Evolutionary conservation across 495 filamentous ascomycete genomes (phyloP).

Genomic region (Bathelium albidoporum): DNA sequence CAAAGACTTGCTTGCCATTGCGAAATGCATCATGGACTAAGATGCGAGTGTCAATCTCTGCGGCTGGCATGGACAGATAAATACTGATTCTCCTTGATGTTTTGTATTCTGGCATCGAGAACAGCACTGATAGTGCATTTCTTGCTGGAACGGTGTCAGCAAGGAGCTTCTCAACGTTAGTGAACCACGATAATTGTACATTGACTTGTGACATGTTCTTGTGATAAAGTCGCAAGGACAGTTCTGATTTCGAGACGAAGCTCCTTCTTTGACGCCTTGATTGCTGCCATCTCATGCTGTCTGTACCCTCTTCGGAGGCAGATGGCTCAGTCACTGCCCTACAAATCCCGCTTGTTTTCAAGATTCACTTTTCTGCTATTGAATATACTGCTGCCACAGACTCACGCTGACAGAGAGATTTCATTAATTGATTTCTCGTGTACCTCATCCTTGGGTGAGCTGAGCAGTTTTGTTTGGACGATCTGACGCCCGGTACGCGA

Average conservation of each 20-base stretch:
- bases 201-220: conserved; percentile 50
- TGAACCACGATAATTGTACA: conserved; percentile 40
- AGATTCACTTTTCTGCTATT: no score
- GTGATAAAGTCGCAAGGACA: conserved; percentile 45
- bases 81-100: conserved; percentile 66
- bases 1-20: conserved; percentile 73
- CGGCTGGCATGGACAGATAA: conserved; percentile 83
- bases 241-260: conserved; percentile 59
- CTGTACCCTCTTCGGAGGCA: not conserved
- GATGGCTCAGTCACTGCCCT: not conserved
- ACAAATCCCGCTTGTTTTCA: no score
- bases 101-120: conserved; percentile 55
- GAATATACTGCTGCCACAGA: no score
- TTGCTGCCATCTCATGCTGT: conserved; percentile 32
- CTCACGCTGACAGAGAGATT: no score
- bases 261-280: conserved; percentile 61
- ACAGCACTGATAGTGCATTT: conserved; percentile 46
- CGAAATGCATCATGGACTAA: conserved; percentile 73
- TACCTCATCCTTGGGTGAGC: no score
- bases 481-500: not conserved
- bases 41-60: conserved; percentile 68
- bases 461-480: not conserved
- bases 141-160: conserved; percentile 35
- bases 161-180: conserved; percentile 2
- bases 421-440: no score